Percentiles rank a stretch among this genome's conserved stretches.
phyloP scores from a whole-genome alignment of 2,329 filamentous ascomycete species.

The Aureobasidium lini region DNA sequence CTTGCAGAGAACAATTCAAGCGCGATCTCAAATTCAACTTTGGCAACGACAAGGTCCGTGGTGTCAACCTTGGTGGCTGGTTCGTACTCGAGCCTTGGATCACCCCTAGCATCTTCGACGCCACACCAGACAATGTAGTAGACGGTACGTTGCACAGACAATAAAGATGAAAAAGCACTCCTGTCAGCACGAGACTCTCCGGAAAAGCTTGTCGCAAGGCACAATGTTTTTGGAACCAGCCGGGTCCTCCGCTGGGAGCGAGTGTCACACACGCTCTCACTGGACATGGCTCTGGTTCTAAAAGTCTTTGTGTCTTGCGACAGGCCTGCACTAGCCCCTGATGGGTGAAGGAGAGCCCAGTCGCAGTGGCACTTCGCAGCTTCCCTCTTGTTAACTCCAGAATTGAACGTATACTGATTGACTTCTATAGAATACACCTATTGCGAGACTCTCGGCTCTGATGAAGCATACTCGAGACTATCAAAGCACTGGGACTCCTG shows the following conservation, averaged over 20 bases:
- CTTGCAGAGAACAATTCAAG: conserved; percentile 9
- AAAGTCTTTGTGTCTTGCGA: too few species aligned
- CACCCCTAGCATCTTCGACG: conserved; percentile 53
- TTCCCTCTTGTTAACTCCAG: too few species aligned
- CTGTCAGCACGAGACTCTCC: too few species aligned
- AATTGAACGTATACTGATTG: too few species aligned
- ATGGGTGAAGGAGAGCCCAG: too few species aligned
- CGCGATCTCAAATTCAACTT: conserved; percentile 43
- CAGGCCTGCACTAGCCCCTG: too few species aligned
- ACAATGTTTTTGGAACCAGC: too few species aligned
- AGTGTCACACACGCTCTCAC: too few species aligned
- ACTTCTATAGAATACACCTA: conserved; percentile 41
- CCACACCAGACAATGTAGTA: conserved; percentile 38
- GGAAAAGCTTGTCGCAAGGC: too few species aligned
- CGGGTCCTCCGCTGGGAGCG: too few species aligned
- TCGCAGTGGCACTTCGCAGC: too few species aligned
- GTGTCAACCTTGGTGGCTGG: conserved; percentile 60
- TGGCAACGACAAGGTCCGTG: conserved; percentile 48
- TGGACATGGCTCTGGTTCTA: too few species aligned
- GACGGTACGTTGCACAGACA: conserved; percentile 38
- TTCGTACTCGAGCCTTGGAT: conserved; percentile 55
- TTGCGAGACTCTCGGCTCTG: conserved; percentile 42
- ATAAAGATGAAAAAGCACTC: not conserved
- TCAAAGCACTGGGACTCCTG: conserved; percentile 53
- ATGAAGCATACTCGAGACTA: conserved; percentile 41